These are phyloP conservation scores for Coffea eugenioides DNA, from an alignment of 257 asterid genomes.

Conservation along the genomic window DNA sequence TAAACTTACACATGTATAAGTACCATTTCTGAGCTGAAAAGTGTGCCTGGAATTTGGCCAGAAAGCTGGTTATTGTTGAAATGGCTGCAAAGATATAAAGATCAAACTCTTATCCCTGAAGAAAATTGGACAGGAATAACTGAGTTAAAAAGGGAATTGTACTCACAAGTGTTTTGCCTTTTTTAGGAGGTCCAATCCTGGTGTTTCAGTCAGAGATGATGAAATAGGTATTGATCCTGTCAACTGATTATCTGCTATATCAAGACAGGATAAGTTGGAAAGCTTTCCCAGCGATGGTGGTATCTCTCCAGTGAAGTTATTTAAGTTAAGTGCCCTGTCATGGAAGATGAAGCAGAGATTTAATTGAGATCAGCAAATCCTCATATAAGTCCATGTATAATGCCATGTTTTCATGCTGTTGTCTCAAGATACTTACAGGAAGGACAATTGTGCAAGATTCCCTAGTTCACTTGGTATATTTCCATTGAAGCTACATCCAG, in stretches of 20 bases:
- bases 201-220: constrained; percentile 33
- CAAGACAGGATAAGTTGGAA: constrained; percentile 84
- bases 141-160: not conserved
- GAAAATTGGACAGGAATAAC: not conserved
- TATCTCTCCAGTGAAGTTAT: constrained; percentile 81
- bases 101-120: constrained; percentile 26
- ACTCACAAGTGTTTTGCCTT: constrained; percentile 95
- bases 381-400: not conserved
- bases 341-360: constrained; percentile 7
- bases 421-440: constrained; percentile 55
- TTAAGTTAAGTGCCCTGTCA: constrained; percentile 83
- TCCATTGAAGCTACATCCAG: constrained; percentile 87
- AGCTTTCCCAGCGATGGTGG: constrained; percentile 86
- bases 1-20: constrained; percentile 79
- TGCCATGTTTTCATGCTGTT: not conserved
- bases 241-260: constrained; percentile 82
- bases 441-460: constrained; percentile 70
- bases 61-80: constrained; percentile 88
- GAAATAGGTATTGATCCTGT: constrained; percentile 81
- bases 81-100: constrained; percentile 57
- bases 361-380: not conserved
- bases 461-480: constrained; percentile 80
- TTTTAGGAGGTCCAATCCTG: constrained; percentile 83
- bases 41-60: constrained; percentile 62
- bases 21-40: constrained; percentile 69